These are phyloP conservation scores for Hydnum rufescens DNA, from an alignment of 768 basidiomycete species.

Conservation along the genomic window DNA sequence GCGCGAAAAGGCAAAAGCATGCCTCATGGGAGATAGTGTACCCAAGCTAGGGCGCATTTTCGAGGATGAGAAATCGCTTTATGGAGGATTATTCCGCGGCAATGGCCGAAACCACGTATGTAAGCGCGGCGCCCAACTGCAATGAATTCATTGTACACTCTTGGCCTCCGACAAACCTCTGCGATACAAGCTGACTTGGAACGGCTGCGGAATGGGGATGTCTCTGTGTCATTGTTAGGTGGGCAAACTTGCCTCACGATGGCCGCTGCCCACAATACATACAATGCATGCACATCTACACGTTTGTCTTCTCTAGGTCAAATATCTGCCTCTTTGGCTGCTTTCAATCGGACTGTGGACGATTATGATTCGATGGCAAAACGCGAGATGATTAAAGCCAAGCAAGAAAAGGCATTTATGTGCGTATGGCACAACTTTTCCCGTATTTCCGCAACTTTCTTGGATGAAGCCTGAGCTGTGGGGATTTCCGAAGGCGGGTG, in stretches of 20 bases:
- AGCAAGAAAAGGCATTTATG: conserved; percentile 92
- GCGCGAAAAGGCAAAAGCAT: too few relatives aligned
- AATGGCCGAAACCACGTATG: too few relatives aligned
- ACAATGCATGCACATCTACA: conserved; percentile 4
- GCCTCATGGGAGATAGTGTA: too few relatives aligned
- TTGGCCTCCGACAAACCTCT: conserved; percentile 79
- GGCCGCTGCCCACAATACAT: background rate
- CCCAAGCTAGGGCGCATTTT: too few relatives aligned
- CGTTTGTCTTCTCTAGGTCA: conserved; percentile 44
- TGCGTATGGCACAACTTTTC: conserved; percentile 20
- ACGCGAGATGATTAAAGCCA: conserved; percentile 87
- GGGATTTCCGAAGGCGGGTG: conserved; percentile 42
- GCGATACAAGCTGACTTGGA: conserved; percentile 77
- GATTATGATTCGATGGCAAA: conserved; percentile 96
- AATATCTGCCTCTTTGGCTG: conserved; percentile 92
- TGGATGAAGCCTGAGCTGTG: background rate
- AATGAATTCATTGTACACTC: conserved; percentile 93
- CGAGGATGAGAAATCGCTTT: too few relatives aligned
- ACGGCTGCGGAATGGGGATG: conserved; percentile 60
- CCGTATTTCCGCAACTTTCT: background rate
- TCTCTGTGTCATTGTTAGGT: conserved; percentile 70
- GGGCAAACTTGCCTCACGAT: conserved; percentile 16
- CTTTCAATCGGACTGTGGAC: conserved; percentile 84
- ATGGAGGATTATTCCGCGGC: too few relatives aligned
- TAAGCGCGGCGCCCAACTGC: too few relatives aligned